Base-by-base conservation (phyloP, 2,329 filamentous ascomycete species). In the Trichoderma sp. region DNA sequence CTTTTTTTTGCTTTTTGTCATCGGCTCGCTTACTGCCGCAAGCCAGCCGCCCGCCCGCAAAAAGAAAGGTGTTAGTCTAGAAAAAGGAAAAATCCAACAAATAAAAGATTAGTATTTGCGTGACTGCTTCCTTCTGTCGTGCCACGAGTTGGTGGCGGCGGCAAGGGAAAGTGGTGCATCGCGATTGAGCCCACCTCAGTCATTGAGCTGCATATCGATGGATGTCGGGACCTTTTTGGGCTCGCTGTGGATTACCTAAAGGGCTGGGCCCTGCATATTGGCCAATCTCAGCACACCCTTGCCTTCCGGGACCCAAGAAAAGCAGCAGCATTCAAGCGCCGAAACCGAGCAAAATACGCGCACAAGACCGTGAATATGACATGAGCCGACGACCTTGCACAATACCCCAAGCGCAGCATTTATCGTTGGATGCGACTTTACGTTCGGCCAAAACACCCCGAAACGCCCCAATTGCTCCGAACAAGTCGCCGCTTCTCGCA, bases 201-300 rank as follows among this genome's bases (percentile, higher is more conserved):
- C 66, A 69, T 59, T 6, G 31, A 35, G 60, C 60, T 63, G 60
- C 60, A 63, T 35, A n/a, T 63, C 3, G 2, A 63, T 63, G 18
- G n/a, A 63, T 33, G 60, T 21, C 60, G 14, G 18, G 27, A 18
- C 41, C 31, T 27, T 33, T 41, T 68, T 29, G 45, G 12, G 45
- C 31, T 71, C 38, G 56, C 68, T 35, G 68, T 72, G 68, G 68
- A 72, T 72, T 62, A 50, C 56, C 59, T 24, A 63, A 72, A 72
- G 68, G 68, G 68, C 68, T 64, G 59, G 69, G 60, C 69, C 69
- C 69, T 73, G 59, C 60, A 64, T 56, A 35, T 24, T 24, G 21
- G 41, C 69, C 69, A 65, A 73, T 65, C 38, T 65, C 29, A 65
- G 35, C 60, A n/a, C 69, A 18, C 60, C 60, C n/a, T 65, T 56